A percentile compares a stretch with the other conserved stretches of the same genome.
These are phyloP conservation scores for Aspergillus chevalieri DNA, from an alignment of 2,329 filamentous ascomycete species.

Conservation along the genomic window DNA sequence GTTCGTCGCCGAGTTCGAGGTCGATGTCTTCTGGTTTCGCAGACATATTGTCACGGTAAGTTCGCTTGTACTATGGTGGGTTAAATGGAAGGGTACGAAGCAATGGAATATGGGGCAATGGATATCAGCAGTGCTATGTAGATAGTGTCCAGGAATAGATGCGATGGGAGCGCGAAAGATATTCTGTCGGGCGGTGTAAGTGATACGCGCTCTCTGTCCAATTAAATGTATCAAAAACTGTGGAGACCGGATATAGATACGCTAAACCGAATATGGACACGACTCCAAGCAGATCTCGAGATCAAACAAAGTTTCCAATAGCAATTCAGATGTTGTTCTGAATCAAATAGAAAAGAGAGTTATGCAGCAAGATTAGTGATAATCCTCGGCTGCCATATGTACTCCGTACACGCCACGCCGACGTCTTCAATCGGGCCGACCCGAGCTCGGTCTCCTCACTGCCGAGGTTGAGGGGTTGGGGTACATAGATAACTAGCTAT, in stretches of 20 bases:
- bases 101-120: no score
- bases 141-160: background rate
- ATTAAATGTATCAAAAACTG: background rate
- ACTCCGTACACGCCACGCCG: background rate
- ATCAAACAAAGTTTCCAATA: background rate
- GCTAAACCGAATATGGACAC: background rate
- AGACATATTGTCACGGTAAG: no score
- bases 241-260: background rate
- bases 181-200: slow-evolving; percentile 22
- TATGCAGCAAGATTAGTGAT: background rate
- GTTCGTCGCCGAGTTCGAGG: slow-evolving; percentile 27
- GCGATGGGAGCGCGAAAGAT: slow-evolving; percentile 1
- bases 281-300: background rate
- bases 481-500: background rate
- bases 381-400: background rate
- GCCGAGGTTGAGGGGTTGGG: slow-evolving; percentile 7
- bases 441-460: slow-evolving; percentile 8
- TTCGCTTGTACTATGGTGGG: no score
- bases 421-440: slow-evolving; percentile 6
- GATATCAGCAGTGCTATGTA: background rate
- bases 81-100: no score
- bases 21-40: slow-evolving; percentile 1
- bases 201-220: background rate
- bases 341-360: background rate
- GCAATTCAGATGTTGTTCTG: no score